Base-by-base conservation (phyloP, 2,329 filamentous ascomycete genomes). In the Nakataea oryzae region DNA sequence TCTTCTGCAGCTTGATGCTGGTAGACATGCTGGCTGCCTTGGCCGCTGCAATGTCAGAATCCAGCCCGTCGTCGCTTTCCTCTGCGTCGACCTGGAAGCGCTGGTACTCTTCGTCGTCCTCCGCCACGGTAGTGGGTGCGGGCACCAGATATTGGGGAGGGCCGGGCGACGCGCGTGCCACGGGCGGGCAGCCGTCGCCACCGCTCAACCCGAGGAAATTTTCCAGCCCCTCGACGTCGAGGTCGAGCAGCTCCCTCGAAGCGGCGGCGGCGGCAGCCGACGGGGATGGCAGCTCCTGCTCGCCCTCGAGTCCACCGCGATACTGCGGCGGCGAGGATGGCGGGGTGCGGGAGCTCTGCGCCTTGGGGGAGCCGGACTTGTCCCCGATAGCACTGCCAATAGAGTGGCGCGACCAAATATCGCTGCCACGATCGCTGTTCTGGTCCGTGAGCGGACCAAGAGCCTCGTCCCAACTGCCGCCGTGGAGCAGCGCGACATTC, bases 391-490 rank as follows among this genome's bases (percentile, higher is more conserved):
- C 66, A 28, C 64, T 66, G 17, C 70, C 73, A 28, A 71, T 68
- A 3, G 76, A 78, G 62, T 74, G 69, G 26, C 75, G 71, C 13
- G 75, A 76, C 79, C 79, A 81, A 27, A 74, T 69, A 34, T 75
- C 73, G 61, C 70, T 70, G 54, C 66, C 73, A 65, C 67, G 75
- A 65, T 72, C 78, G 68, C 71, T 76, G 65, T 69, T 74, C 65
- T 77, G 72, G 70, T 78, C 69, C 69, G 82, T 85, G 62, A 96
- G 76, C 1, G 89, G 88, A 54, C 86, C 84, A n/a, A 96, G 81
- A 0, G 90, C 91, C 32, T 92, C 87, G 63, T 95, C 88, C 91
- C 91, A 96, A 63, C 80, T 87, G 30, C 89, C 91, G 41, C 78
- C 78, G 64, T 83, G 81, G 60, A 85, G 80, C 56, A 96, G 81